Base-by-base conservation (phyloP, 2,329 filamentous ascomycete genomes). In the Pseudocercospora musae region DNA sequence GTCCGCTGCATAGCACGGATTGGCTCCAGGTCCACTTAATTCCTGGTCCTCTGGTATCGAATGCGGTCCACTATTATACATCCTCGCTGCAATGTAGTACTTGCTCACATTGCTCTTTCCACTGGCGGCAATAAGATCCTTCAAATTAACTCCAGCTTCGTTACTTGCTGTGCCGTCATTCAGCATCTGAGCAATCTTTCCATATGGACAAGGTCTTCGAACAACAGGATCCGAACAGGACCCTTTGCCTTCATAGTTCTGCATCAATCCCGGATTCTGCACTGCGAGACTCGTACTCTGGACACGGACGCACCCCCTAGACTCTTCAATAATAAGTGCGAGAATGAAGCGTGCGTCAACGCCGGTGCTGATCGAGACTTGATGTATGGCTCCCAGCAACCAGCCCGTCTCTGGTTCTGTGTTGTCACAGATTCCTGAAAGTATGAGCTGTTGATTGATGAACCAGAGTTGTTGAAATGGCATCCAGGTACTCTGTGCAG, bases 61-160 rank as follows among this genome's bases (percentile, higher is more conserved):
- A n/a, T 58, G 33, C 25, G 58, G 62, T 31, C 80, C 80, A 21
- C 77, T 79, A 70, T 83, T 83, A 73, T 82, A 83, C 42, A 78
- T 75, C 40, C 80, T 75, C 29, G 79, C 77, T 0, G 77, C 80
- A 57, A 71, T 75, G 70, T 82, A 82, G 73, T 75, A 81, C 50
- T 76, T 79, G 57, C 71, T 70, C 46, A 72, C 74, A 60, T 75
- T 73, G 13, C 56, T 62, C 10, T 65, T 68, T 7, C 70, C 70
- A 20, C 72, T 63, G 25, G 52, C 21, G 42, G 67, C 70, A 37
- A 79, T 67, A 50, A 72, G 73, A 60, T 79, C 75, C 29, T 73
- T 72, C 15, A 82, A 70, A 1, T 79, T 79, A n/a, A 78, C 75
- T 4, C 77, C 78, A 13, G 70, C 67, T 7, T 70, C 60, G 13